Base-by-base conservation (phyloP, 768 basidiomycete genomes). In the Rhizopogon roseolus region DNA sequence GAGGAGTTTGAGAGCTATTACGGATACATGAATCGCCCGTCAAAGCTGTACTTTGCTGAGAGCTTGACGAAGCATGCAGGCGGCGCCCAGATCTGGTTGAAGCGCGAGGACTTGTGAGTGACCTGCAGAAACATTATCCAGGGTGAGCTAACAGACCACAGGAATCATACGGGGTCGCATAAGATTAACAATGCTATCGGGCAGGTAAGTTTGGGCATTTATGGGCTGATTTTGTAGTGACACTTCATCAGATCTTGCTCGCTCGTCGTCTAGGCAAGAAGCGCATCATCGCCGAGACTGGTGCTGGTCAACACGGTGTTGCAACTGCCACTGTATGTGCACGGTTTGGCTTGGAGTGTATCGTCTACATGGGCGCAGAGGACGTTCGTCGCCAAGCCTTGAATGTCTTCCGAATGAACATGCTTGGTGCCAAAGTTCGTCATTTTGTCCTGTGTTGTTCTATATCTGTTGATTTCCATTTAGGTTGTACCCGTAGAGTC, bases 181-280 rank as follows among this genome's bases (percentile, higher is more conserved):
- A 99, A 98, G 71, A 98, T 99, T 66, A 98, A 98, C 73, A 99
- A 99, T 68, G 96, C 96, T 22, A 88, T 99, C 55, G 97, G 97
- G 36, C 95, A 96, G 79, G 88, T 85, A 62, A 34, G 34, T 10
- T 25, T 48, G 22, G 22, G 25, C 57, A 75, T 63, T 28, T 25
- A 14, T 39, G n/a, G 45, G 44, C 32, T 14, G 39, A 43, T n/a
- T 17, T 11, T n/a, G 34, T n/a, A 19, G 34, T 13, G 9, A 42
- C 22, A 38, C 36, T 57, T 14, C 52, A 13, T 3, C 66, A 96
- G 89, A 95, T 98, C 57, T 77, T 99, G 16, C 82, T 99, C 27
- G 97, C 97, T n/a, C 81, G 82, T 43, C 84, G 97, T 42, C 74
- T 98, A 54, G 97, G 97, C 17, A 99, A 99, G 75, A 97, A 79